These are phyloP conservation scores for Corrigiola litoralis DNA, from an alignment of 179 eudicot genomes.

Conservation along the genomic window DNA sequence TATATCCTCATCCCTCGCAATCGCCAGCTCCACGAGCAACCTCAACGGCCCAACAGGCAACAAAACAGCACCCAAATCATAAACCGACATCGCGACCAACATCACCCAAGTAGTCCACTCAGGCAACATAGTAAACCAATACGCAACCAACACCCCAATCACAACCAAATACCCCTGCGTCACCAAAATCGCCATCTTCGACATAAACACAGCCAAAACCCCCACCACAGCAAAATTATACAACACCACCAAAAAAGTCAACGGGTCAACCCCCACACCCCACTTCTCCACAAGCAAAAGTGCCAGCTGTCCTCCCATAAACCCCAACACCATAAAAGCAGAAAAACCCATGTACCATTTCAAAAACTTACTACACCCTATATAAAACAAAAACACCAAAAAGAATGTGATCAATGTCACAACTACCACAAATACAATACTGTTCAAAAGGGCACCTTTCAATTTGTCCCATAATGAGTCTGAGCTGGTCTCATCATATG, in stretches of 20 bases:
- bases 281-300: conserved; percentile 40
- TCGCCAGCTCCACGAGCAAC: conserved; percentile 87
- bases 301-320: conserved; percentile 81
- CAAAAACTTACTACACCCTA: conserved; percentile 69
- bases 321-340: conserved; percentile 68
- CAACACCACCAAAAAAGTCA: conserved; percentile 51
- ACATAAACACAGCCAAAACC: conserved; percentile 71
- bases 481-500: conserved; percentile 63
- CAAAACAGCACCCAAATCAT: conserved; percentile 94
- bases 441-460: conserved; percentile 80
- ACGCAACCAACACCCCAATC: conserved; percentile 85
- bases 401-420: conserved; percentile 71
- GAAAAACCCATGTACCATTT: conserved; percentile 94
- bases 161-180: conserved; percentile 85
- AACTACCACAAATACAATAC: conserved; percentile 66
- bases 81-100: conserved; percentile 80
- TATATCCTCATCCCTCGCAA: conserved; percentile 89
- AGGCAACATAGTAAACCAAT: conserved; percentile 93
- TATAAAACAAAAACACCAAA: conserved; percentile 70
- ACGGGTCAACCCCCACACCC: conserved; percentile 50
- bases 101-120: conserved; percentile 99
- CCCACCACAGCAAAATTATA: conserved; percentile 77
- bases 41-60: conserved; percentile 87
- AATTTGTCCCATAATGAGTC: conserved; percentile 81
- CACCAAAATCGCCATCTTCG: conserved; percentile 63